Conservation (phyloP, 129 eudicot genomes). For the Sambucus nigra region DNA sequence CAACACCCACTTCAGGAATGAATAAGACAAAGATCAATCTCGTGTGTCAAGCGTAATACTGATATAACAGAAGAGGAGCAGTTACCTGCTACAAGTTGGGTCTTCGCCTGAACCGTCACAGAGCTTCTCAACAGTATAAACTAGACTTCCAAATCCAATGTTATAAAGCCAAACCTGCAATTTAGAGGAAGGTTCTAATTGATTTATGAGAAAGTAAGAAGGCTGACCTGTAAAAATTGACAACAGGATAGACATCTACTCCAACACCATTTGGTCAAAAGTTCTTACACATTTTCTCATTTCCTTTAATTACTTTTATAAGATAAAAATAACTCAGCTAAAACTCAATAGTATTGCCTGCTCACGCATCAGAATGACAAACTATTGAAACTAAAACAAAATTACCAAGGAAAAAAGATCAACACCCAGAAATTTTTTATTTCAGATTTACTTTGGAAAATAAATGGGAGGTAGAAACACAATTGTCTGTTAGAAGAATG, state of each 20-base stretch:
- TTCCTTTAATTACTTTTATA: neutral
- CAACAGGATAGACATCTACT: neutral
- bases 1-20: neutral
- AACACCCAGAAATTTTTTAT: too few species aligned
- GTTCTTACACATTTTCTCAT: neutral
- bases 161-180: constrained; percentile 81
- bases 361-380: neutral
- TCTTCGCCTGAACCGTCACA: constrained; percentile 97
- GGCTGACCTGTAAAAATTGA: neutral
- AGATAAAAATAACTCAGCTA: neutral
- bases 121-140: constrained; percentile 53
- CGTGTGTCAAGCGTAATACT: neutral
- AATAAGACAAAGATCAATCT: neutral
- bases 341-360: neutral
- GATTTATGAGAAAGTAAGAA: neutral
- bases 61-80: neutral
- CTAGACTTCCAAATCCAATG: constrained; percentile 51
- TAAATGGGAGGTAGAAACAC: too few species aligned
- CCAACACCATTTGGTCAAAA: neutral
- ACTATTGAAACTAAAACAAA: neutral
- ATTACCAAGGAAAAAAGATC: too few species aligned
- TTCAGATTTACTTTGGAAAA: too few species aligned
- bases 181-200: neutral
- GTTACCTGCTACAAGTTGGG: constrained; percentile 89
- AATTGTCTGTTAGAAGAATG: too few species aligned